These are phyloP conservation scores for Piper longum DNA, from an alignment of 164 flowering plant species.

Conservation along the genomic window DNA sequence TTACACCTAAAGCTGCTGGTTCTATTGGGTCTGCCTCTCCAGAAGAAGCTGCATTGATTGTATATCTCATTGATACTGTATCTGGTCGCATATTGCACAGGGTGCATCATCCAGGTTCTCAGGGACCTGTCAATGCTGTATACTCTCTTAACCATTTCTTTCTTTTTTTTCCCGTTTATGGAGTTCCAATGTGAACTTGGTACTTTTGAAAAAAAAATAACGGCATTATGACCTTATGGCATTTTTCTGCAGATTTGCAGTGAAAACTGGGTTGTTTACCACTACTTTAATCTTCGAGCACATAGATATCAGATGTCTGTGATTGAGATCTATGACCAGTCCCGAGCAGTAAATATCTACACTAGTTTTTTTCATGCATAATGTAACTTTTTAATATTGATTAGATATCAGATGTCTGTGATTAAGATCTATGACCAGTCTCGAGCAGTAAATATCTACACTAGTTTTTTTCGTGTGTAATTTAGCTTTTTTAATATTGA, in stretches of 20 bases:
- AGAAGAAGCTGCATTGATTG: slow-evolving; percentile 64
- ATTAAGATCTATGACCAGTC: slow-evolving; percentile 94
- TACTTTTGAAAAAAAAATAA: neutral
- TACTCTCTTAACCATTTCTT: slow-evolving; percentile 15
- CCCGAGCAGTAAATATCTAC: slow-evolving; percentile 64
- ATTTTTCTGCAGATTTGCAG: slow-evolving; percentile 57
- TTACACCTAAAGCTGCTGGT: slow-evolving; percentile 72
- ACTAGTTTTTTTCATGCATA: neutral
- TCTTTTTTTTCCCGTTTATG: neutral
- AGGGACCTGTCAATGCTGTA: slow-evolving; percentile 95
- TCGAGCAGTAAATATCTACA: slow-evolving; percentile 72
- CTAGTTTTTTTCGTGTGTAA: neutral
- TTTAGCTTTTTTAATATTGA: neutral
- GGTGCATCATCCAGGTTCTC: slow-evolving; percentile 26
- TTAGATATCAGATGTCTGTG: slow-evolving; percentile 94
- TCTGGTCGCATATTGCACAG: slow-evolving; percentile 28
- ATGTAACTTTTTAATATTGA: too few species aligned
- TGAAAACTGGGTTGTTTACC: slow-evolving; percentile 99
- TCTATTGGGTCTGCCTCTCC: slow-evolving; percentile 73
- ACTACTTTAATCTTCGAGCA: slow-evolving; percentile 95
- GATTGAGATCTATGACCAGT: slow-evolving; percentile 89
- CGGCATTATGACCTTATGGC: slow-evolving; percentile 4
- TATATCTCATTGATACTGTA: slow-evolving; percentile 22
- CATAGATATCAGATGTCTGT: slow-evolving; percentile 98
- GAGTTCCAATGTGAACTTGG: too few species aligned